Evolutionary conservation across 768 basidiomycete species (phyloP), one percentile per base, ranked within the genome.

Genomic region (Daedalea quercina): DNA sequence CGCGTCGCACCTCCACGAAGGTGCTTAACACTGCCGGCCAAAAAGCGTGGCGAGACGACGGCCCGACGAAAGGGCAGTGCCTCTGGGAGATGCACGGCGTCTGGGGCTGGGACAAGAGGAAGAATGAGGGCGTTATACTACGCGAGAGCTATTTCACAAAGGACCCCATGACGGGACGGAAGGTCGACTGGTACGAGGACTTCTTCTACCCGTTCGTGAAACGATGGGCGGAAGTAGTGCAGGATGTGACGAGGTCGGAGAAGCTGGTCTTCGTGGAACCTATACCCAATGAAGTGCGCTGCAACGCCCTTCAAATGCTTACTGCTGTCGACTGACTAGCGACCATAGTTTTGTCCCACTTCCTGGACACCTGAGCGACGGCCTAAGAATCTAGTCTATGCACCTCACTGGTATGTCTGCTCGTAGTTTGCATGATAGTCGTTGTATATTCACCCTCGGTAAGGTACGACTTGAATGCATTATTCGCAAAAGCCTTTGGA

Each of bases 81-180:
- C 59, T 94, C 3, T 95, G 94, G 94, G 85, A 90, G 61, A 78
- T 85, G 72, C 93, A 98, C 57, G 90, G 89, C 17, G 90, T 98
- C 3, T 99, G 96, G 95, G 81, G 83, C 0, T 97, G 87, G 85
- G 87, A 91, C 61, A 69, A 66, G 4, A 70, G 70, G 25, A 85
- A 82, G 60, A 68, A 82, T 13, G 74, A 80, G 55, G 84, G 83
- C 0, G 83, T 94, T 1, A 82, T 89, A 3, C 67, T 98, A 50
- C 76, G 88, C 45, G 90, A 92, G 64, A 87, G 76, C 57, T 98
- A 96, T 64, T 99, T 99, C 61, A 66, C 72, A 12, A 80, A 80
- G 51, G 73, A 92, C 63, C 88, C 90, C 1, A 60, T 62, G 52
- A 84, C 76, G 9, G 84, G 79, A 6, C 72, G 74, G 52, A 82